Conservation (phyloP, 1,139 yeast species). For the Pichia kudriavzevii region DNA sequence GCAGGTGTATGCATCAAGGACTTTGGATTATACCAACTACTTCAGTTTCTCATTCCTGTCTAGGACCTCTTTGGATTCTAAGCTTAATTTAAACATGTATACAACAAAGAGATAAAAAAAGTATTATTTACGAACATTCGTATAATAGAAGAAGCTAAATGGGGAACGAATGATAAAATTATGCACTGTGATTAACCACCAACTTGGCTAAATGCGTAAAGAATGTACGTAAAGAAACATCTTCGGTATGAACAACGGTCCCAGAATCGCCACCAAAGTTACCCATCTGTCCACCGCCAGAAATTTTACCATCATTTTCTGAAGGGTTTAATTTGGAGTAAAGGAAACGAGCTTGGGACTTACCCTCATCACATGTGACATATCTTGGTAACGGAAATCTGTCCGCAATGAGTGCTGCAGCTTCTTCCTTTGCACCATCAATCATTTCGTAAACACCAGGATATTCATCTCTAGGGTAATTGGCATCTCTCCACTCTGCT, state of each 20-base stretch:
- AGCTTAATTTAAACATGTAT: no score
- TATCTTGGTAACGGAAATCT: conserved; percentile 96
- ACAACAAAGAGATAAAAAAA: neutral
- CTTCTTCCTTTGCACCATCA: conserved; percentile 87
- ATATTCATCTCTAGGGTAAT: conserved; percentile 88
- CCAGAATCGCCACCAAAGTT: conserved; percentile 36
- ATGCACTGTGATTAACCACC: conserved; percentile 42
- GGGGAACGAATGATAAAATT: no score
- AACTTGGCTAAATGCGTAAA: conserved; percentile 85
- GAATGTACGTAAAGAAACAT: conserved; percentile 84
- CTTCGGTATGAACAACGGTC: conserved; percentile 90
- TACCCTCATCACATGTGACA: conserved; percentile 95
- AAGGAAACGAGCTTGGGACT: conserved; percentile 95
- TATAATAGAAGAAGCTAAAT: no score
- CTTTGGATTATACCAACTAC: no score
- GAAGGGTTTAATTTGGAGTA: conserved; percentile 92
- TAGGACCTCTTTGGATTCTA: no score
- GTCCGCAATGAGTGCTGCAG: conserved; percentile 82
- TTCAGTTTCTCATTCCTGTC: no score
- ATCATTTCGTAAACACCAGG: conserved; percentile 79
- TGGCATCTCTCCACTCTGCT: conserved; percentile 94
- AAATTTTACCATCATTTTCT: conserved; percentile 50
- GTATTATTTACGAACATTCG: no score
- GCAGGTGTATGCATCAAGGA: no score
- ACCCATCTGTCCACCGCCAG: conserved; percentile 35